Conservation (phyloP, 1,139 yeast genomes). For the Petasospora fabianii region DNA sequence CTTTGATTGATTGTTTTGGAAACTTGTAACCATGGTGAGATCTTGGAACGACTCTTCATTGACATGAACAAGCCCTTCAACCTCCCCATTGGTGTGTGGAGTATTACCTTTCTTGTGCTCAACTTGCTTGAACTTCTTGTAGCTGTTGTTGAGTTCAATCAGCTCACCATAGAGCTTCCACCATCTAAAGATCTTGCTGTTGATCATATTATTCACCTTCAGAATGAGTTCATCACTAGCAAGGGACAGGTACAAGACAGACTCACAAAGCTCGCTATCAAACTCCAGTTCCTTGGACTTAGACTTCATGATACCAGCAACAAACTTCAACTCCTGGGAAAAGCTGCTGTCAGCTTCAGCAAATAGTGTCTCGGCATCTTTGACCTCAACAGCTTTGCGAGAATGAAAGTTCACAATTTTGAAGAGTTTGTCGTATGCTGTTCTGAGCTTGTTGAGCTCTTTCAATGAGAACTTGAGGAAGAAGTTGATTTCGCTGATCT, state of each 20-base stretch:
- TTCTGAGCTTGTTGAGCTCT: slow-evolving; percentile 41
- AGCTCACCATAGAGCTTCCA: slow-evolving; percentile 39
- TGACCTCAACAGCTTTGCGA: slow-evolving; percentile 43
- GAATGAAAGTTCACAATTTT: slow-evolving; percentile 43
- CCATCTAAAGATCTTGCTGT: slow-evolving; percentile 47
- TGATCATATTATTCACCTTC: slow-evolving; percentile 38
- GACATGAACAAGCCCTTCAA: slow-evolving; percentile 11
- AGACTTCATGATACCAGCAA: slow-evolving; percentile 15
- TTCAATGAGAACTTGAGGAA: slow-evolving; percentile 52
- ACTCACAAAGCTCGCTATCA: slow-evolving; percentile 22
- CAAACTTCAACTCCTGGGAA: slow-evolving; percentile 21
- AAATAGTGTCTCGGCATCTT: slow-evolving; percentile 23
- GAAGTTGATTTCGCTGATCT: slow-evolving; percentile 48
- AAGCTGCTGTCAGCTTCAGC: slow-evolving; percentile 25
- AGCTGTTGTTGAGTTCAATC: slow-evolving; percentile 30
- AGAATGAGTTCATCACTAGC: slow-evolving; percentile 36
- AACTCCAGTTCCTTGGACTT: slow-evolving; percentile 21
- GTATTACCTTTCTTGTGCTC: slow-evolving; percentile 9
- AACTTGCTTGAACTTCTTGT: slow-evolving; percentile 24
- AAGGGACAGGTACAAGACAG: slow-evolving; percentile 25
- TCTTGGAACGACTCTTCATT: slow-evolving; percentile 20
- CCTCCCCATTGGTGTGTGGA: not conserved
- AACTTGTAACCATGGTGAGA: slow-evolving; percentile 14
- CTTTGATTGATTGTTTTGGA: slow-evolving; percentile 6
- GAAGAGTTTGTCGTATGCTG: slow-evolving; percentile 36